Conservation (phyloP, 345 rosid species). For the Heritiera littoralis region DNA sequence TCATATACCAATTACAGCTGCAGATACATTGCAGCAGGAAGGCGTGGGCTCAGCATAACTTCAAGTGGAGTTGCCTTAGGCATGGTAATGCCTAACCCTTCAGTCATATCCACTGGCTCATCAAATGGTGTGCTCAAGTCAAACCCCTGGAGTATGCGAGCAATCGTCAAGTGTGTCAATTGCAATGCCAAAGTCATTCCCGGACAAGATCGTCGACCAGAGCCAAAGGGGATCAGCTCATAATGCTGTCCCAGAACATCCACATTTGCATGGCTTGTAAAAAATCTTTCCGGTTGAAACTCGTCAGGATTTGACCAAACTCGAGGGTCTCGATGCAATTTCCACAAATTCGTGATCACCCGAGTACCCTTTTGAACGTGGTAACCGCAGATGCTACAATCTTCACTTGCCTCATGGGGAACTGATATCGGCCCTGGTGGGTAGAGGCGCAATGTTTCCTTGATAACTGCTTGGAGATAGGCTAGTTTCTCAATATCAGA, state of each 20-base stretch:
- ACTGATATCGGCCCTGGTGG: constrained; percentile 37
- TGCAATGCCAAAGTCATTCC: constrained; percentile 36
- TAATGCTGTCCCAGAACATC: constrained; percentile 33
- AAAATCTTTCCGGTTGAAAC: constrained; percentile 37
- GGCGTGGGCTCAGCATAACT: constrained; percentile 24
- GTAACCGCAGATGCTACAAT: constrained; percentile 31
- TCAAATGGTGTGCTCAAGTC: constrained; percentile 19
- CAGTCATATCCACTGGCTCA: constrained; percentile 31
- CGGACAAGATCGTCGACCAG: constrained; percentile 35
- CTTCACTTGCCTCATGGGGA: constrained; percentile 43
- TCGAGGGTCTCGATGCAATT: constrained; percentile 42
- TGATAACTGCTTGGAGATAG: constrained; percentile 27
- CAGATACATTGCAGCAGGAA: constrained; percentile 23
- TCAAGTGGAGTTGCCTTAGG: constrained; percentile 36
- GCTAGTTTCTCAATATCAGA: constrained; percentile 31
- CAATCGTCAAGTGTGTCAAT: constrained; percentile 27
- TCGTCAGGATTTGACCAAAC: constrained; percentile 37
- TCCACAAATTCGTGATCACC: constrained; percentile 40
- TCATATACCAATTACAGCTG: background rate
- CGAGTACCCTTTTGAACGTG: constrained; percentile 34
- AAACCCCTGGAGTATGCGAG: constrained; percentile 25
- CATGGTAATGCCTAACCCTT: constrained; percentile 31
- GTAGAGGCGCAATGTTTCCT: constrained; percentile 32
- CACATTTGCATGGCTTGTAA: constrained; percentile 14
- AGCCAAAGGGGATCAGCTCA: constrained; percentile 37